A percentile compares a stretch with the other conserved stretches of the same genome.
phyloP scores from a whole-genome alignment of 495 filamentous ascomycete genomes.

The Penicillium lagena region DNA sequence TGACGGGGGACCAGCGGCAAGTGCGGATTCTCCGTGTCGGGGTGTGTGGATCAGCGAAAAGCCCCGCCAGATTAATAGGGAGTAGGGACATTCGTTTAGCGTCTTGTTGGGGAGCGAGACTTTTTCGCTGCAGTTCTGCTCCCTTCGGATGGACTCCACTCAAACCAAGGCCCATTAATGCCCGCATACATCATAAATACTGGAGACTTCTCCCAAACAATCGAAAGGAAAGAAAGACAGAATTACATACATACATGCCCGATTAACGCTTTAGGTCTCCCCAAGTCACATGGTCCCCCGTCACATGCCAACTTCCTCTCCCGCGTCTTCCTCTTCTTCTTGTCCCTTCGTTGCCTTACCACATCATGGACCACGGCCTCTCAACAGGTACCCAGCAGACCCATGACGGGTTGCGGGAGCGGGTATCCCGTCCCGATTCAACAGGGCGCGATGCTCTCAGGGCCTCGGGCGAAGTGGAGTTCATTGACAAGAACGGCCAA shows the following conservation, averaged over 20 bases:
- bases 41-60: no score
- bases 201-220: neutral
- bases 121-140: conserved; percentile 23
- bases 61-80: no score
- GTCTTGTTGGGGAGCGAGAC: conserved; percentile 1
- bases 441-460: conserved; percentile 27
- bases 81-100: conserved; percentile 2
- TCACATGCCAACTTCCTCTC: conserved; percentile 31
- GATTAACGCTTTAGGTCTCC: no score
- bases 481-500: conserved; percentile 40
- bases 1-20: no score
- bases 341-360: conserved; percentile 9
- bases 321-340: conserved; percentile 10
- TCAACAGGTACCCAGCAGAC: conserved; percentile 37
- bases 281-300: conserved; percentile 4
- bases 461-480: conserved; percentile 29
- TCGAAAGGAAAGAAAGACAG: neutral
- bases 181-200: no score
- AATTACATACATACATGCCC: no score
- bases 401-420: conserved; percentile 40
- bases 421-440: conserved; percentile 28
- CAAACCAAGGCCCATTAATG: neutral
- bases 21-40: no score
- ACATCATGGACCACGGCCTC: conserved; percentile 38
- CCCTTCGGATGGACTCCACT: conserved; percentile 12